phyloP scores from a whole-genome alignment of 306 rosid genomes.

The Gleditsia sinensis region DNA sequence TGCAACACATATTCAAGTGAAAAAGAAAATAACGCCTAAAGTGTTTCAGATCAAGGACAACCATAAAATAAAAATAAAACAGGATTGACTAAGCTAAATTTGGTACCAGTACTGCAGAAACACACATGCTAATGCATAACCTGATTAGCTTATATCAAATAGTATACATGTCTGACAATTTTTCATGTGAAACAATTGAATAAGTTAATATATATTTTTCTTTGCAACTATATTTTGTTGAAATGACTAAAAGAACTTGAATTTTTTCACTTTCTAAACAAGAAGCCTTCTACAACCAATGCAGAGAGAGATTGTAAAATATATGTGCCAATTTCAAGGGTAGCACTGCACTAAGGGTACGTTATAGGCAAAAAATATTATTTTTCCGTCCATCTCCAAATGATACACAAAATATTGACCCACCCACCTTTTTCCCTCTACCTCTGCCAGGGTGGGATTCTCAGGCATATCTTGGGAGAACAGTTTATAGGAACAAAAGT shows the following conservation, averaged over 20 bases:
- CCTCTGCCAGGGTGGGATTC: not conserved
- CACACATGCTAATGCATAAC: not conserved
- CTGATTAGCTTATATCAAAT: not conserved
- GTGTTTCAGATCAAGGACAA: not conserved
- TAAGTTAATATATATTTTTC: not conserved
- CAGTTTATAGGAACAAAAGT: not conserved
- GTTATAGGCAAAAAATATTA: not conserved
- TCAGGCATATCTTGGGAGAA: not conserved
- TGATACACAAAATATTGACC: constrained; percentile 1
- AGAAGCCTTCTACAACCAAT: constrained; percentile 5
- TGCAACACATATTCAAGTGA: not conserved
- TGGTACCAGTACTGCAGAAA: not conserved
- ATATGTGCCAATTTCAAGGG: not conserved
- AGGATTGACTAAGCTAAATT: not conserved
- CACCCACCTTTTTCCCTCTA: not conserved
- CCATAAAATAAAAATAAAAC: not conserved
- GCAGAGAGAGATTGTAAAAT: not conserved
- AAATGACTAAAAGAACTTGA: not conserved
- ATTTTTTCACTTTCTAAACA: not conserved
- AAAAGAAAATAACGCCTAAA: not conserved
- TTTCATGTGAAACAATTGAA: not conserved
- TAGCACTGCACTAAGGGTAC: not conserved
- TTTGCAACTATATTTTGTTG: not conserved
- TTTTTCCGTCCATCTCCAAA: constrained; percentile 5
- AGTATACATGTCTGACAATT: not conserved